A percentile compares a stretch with the other conserved stretches of the same genome.
These are phyloP conservation scores for Phytophthora boehmeriae DNA, from an alignment of 352 stramenopile species.

Conservation along the genomic window DNA sequence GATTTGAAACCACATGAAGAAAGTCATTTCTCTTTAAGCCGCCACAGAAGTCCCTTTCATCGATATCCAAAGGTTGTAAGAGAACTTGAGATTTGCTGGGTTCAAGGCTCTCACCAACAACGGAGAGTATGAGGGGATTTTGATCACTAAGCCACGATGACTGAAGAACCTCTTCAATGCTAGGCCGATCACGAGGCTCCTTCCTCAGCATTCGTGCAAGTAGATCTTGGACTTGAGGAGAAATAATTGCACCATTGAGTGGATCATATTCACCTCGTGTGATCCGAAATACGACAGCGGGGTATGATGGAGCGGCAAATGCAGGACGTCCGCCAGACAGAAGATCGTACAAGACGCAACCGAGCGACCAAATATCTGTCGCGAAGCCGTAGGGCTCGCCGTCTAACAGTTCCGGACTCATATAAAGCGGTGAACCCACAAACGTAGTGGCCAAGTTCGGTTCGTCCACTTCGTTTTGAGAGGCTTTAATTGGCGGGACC, in stretches of 20 bases:
- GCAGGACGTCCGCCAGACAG: conserved; percentile 42
- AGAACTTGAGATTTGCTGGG: background rate
- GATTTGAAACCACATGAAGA: background rate
- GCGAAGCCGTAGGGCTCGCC: conserved; percentile 57
- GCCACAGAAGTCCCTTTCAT: background rate
- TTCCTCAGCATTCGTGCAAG: conserved; percentile 38
- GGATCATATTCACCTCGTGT: conserved; percentile 42
- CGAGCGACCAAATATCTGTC: conserved; percentile 81
- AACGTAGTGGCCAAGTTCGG: conserved; percentile 47
- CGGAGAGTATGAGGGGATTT: background rate
- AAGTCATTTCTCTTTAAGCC: background rate
- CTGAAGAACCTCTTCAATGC: conserved; percentile 20
- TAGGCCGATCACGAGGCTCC: conserved; percentile 14
- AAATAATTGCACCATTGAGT: conserved; percentile 19
- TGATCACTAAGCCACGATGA: conserved; percentile 12
- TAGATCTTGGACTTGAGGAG: conserved; percentile 21
- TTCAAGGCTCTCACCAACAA: background rate
- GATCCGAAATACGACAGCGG: conserved; percentile 53
- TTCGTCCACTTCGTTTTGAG: conserved; percentile 5
- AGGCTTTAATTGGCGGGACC: conserved; percentile 18
- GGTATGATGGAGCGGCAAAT: conserved; percentile 69
- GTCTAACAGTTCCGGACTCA: conserved; percentile 77
- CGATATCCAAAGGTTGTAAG: background rate
- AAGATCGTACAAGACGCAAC: conserved; percentile 84
- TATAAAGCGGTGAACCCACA: conserved; percentile 75